Evolutionary conservation across 805 yeast genomes (phyloP), one percentile per base, ranked within the genome.

Genomic region (Ogataea kodamae): DNA sequence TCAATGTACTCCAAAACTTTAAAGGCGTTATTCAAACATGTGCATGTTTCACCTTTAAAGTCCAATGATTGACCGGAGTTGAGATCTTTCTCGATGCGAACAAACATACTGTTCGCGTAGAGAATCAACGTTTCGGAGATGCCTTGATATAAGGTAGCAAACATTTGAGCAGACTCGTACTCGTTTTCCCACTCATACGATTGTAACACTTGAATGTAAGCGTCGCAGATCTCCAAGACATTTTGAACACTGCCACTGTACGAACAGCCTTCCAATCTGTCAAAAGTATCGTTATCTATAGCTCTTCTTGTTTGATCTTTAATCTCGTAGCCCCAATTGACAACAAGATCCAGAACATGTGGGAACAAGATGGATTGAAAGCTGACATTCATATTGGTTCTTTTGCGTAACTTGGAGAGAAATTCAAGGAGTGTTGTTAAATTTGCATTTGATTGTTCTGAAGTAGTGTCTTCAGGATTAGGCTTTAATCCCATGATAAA

Each of bases 131-230:
- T 76, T 24, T 73, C 76, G 1, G 89, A 76, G 10, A 86, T 71
- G 13, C 78, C 68, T 40, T 74, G 77, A 42, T 83, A 67, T 15
- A 87, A 53, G 2, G 64, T 55, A 0, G 92, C 81, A 33, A 76
- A 70, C 2, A 83, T 50, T 41, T 68, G 66, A 0, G 94, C 81
- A 12, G 71, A 55, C 46, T 87, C 89, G 33, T 64, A 66, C 30
- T 68, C 70, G 50, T 83, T 68, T 10, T 62, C 58, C 96, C 96
- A 89, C 1, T 71, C 62, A 25, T 85, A 68, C 3, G 67, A 68
- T 10, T 66, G 66, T 27, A 89, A 61, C n/a, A 84, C 65, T 4
- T 64, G 59, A 13, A 84, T 35, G 32, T 58, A 58, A 5, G 62
- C 57, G 20, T 43, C 37, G 43, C 57, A 50, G 4, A 58, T 40